These are phyloP conservation scores for Pogostemon cablin DNA, from an alignment of 257 asterid species.

Conservation along the genomic window DNA sequence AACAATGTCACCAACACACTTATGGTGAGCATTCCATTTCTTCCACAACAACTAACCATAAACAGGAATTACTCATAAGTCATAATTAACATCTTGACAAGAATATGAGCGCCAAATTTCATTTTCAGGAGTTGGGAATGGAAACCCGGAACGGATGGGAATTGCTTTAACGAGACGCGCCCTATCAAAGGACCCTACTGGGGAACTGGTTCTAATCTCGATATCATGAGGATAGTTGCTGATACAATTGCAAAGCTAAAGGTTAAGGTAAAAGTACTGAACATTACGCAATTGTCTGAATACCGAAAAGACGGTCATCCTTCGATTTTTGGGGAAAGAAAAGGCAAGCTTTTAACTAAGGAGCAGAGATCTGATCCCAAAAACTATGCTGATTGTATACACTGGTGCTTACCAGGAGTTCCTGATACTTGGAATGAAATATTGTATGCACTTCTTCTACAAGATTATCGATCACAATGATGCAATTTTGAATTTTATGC, in stretches of 20 bases:
- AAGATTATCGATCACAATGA: constrained; percentile 57
- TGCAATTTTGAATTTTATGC: constrained; percentile 7
- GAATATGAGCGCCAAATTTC: not conserved
- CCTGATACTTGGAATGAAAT: constrained; percentile 91
- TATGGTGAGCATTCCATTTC: constrained; percentile 53
- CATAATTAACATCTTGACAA: not conserved
- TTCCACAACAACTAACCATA: not conserved
- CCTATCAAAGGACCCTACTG: constrained; percentile 67
- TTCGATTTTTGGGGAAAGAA: constrained; percentile 72
- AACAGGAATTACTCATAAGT: not conserved
- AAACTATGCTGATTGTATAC: constrained; percentile 85
- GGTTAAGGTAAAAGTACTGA: constrained; percentile 55
- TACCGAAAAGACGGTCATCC: constrained; percentile 82
- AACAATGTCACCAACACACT: constrained; percentile 88
- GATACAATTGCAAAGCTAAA: constrained; percentile 47
- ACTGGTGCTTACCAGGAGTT: constrained; percentile 98
- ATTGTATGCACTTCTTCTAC: constrained; percentile 65
- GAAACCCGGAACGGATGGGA: constrained; percentile 76
- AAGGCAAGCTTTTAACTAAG: constrained; percentile 77
- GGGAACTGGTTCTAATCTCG: constrained; percentile 87
- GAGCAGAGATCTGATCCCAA: constrained; percentile 74
- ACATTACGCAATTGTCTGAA: constrained; percentile 85
- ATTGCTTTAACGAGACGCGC: constrained; percentile 72
- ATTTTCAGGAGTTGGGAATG: constrained; percentile 91
- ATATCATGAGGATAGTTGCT: constrained; percentile 62